Evolutionary conservation across 2,329 filamentous ascomycete species (phyloP).

Genomic region (Cladophialophora psammophila): DNA sequence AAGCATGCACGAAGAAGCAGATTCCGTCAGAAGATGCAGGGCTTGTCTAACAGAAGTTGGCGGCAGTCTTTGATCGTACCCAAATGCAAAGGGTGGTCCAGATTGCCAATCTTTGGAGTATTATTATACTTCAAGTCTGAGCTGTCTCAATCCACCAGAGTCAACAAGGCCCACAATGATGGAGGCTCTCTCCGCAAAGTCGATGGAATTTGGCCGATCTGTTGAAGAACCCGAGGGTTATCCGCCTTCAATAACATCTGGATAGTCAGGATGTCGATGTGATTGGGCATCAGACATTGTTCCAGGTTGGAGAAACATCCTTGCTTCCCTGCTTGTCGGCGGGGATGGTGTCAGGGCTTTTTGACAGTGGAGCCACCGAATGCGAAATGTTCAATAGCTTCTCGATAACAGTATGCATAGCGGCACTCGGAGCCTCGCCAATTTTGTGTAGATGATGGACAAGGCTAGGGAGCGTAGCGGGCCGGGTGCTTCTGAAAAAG

Average conservation of each 20-base stretch:
- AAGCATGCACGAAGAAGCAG: background rate
- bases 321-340: background rate
- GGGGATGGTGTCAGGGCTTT: background rate
- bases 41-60: background rate
- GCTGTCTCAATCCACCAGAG: background rate
- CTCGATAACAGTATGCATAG: background rate
- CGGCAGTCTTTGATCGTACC: background rate
- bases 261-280: background rate
- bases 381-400: background rate
- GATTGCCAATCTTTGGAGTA: background rate
- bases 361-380: background rate
- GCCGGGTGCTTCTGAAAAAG: background rate
- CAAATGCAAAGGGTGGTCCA: background rate
- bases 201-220: background rate
- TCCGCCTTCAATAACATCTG: constrained; percentile 3
- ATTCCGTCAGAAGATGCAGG: background rate
- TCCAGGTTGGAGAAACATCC: constrained; percentile 4
- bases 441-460: background rate
- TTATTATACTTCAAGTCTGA: background rate
- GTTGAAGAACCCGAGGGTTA: background rate
- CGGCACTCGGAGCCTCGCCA: background rate
- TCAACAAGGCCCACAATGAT: background rate
- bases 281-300: background rate
- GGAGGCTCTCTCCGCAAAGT: background rate
- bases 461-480: background rate